A percentile compares a stretch with the other conserved stretches of the same genome.
Conservation (phyloP, 1,284 basidiomycete species). For the Ceratobasidium sp. region DNA sequence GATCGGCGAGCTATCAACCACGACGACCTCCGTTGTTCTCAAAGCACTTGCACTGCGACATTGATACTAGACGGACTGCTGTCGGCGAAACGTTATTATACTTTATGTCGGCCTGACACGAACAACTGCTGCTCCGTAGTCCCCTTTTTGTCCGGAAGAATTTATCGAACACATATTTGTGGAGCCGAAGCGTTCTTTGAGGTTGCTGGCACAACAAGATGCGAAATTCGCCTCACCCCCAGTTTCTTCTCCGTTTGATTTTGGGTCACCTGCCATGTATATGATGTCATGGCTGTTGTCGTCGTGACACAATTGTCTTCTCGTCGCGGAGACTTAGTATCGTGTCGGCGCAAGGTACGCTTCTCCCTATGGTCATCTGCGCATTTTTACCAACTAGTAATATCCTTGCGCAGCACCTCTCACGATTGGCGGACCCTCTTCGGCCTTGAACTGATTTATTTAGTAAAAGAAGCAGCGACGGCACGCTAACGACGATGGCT, state of each 20-base stretch:
- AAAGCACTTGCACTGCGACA: too few species aligned
- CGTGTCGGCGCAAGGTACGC: neutral
- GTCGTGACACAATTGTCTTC: neutral
- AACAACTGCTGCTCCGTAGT: neutral
- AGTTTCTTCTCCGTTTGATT: conserved; percentile 33
- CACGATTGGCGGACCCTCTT: conserved; percentile 18
- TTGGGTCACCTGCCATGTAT: neutral
- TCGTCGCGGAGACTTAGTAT: neutral
- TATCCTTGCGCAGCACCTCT: neutral
- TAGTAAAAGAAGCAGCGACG: neutral
- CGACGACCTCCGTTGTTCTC: too few species aligned
- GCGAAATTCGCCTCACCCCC: conserved; percentile 3
- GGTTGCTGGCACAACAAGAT: conserved; percentile 6
- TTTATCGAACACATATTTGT: conserved; percentile 13
- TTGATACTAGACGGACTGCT: neutral
- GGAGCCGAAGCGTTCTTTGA: conserved; percentile 32
- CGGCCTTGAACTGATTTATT: conserved; percentile 11
- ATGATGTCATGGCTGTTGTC: conserved; percentile 14
- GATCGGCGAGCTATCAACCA: too few species aligned
- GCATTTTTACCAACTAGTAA: neutral
- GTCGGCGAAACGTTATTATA: conserved; percentile 12
- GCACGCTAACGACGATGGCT: neutral
- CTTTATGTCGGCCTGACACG: neutral
- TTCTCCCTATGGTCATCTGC: conserved; percentile 27
- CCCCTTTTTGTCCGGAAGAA: conserved; percentile 30